Conservation (phyloP, 768 basidiomycete genomes). For the Lactarius indigo region DNA sequence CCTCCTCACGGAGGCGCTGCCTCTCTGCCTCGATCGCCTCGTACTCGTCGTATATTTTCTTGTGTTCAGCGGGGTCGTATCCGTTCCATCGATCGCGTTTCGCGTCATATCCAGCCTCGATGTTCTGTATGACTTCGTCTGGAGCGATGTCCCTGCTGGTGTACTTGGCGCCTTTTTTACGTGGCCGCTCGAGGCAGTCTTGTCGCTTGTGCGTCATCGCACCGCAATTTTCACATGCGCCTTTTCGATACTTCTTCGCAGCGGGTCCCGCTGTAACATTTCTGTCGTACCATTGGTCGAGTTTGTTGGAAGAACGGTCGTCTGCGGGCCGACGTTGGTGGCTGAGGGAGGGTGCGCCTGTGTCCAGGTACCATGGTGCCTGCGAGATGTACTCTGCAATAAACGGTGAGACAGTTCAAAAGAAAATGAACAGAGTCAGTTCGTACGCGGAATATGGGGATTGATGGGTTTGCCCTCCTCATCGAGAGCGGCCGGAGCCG, state of each 20-base stretch:
- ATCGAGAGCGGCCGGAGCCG: conserved; percentile 92
- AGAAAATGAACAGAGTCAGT: not conserved
- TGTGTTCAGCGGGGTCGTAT: conserved; percentile 87
- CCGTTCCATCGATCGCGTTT: conserved; percentile 99
- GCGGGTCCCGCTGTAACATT: conserved; percentile 82
- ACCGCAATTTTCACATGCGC: conserved; percentile 98
- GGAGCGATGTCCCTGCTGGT: conserved; percentile 86
- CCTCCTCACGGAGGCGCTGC: conserved; percentile 89
- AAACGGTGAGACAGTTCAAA: not conserved
- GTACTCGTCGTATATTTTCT: conserved; percentile 88
- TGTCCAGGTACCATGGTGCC: conserved; percentile 98
- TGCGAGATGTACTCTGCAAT: conserved; percentile 90
- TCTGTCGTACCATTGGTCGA: conserved; percentile 91
- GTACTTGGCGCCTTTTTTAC: conserved; percentile 93
- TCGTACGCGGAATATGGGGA: conserved; percentile 95
- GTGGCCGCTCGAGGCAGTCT: conserved; percentile 95
- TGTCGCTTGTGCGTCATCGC: conserved; percentile 88
- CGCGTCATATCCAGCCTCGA: conserved; percentile 77
- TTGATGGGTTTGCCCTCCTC: conserved; percentile 96
- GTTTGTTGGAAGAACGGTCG: conserved; percentile 60
- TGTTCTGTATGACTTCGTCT: conserved; percentile 86
- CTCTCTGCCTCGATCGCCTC: conserved; percentile 87
- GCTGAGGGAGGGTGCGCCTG: conserved; percentile 86
- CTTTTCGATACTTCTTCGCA: conserved; percentile 95
- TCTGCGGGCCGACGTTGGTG: conserved; percentile 78